Conservation (phyloP, 139 green algal genomes). For the Mesotaenium endlicherianum region DNA sequence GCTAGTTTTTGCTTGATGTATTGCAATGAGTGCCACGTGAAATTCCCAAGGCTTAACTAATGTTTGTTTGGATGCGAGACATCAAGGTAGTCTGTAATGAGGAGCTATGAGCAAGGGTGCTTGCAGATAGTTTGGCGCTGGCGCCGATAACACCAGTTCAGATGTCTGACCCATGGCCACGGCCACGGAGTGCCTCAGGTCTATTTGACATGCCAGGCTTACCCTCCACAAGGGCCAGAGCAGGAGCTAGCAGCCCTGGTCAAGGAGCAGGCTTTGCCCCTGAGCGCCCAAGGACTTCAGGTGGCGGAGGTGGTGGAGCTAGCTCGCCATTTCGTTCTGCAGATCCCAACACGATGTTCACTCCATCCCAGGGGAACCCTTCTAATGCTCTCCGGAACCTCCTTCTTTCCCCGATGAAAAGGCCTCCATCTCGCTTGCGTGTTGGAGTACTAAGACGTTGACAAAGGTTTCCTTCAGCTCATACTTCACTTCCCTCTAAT, state of each 20-base stretch:
- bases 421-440: neutral
- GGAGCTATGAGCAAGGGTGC: neutral
- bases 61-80: neutral
- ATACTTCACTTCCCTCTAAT: too few species aligned
- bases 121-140: neutral
- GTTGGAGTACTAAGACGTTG: too few species aligned
- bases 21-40: neutral
- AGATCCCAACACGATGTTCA: constrained; percentile 27
- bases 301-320: neutral
- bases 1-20: neutral
- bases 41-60: neutral
- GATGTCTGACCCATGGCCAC: neutral
- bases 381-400: constrained; percentile 30
- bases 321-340: neutral
- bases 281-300: neutral
- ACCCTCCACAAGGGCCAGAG: constrained; percentile 10
- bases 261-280: neutral
- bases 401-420: constrained; percentile 20
- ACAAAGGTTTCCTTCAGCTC: too few species aligned
- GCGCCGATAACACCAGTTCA: neutral
- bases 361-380: neutral
- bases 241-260: neutral
- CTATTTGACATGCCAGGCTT: constrained; percentile 16
- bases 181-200: neutral
- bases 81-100: neutral